phyloP scores from a whole-genome alignment of 805 yeast genomes.

The Zygotorulaspora florentina region DNA sequence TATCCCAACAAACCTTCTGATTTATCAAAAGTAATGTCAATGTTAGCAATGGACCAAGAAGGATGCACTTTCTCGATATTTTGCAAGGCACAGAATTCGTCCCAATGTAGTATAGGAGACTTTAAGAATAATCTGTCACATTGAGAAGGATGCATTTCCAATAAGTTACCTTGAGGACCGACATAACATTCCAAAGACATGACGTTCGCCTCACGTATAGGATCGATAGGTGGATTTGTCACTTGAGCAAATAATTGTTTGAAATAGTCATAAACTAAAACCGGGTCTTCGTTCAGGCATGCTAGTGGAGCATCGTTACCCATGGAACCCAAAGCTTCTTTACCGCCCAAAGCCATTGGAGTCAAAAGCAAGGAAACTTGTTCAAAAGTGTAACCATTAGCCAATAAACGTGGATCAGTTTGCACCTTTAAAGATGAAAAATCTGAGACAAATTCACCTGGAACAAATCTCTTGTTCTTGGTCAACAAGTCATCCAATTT shows the following conservation, averaged over 20 bases:
- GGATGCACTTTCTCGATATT: constrained; percentile 75
- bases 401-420: constrained; percentile 75
- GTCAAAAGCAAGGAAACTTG: constrained; percentile 78
- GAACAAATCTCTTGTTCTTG: constrained; percentile 44
- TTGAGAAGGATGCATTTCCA: constrained; percentile 89
- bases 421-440: constrained; percentile 46
- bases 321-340: constrained; percentile 96
- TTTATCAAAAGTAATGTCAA: constrained; percentile 86
- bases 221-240: constrained; percentile 98
- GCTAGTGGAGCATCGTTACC: constrained; percentile 97
- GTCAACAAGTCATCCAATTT: constrained; percentile 69
- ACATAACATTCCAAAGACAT: constrained; percentile 96
- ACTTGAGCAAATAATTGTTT: constrained; percentile 97
- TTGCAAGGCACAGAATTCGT: constrained; percentile 70
- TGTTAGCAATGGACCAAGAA: constrained; percentile 73
- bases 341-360: constrained; percentile 91
- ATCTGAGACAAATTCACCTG: constrained; percentile 23
- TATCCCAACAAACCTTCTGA: constrained; percentile 83
- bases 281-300: constrained; percentile 90
- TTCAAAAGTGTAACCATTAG: constrained; percentile 93
- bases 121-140: constrained; percentile 81
- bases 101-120: constrained; percentile 74
- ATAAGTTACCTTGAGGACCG: constrained; percentile 93
- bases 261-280: constrained; percentile 86
- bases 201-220: constrained; percentile 92